These are phyloP conservation scores for Barnettozyma populi DNA, from an alignment of 805 yeast species.

Conservation along the genomic window DNA sequence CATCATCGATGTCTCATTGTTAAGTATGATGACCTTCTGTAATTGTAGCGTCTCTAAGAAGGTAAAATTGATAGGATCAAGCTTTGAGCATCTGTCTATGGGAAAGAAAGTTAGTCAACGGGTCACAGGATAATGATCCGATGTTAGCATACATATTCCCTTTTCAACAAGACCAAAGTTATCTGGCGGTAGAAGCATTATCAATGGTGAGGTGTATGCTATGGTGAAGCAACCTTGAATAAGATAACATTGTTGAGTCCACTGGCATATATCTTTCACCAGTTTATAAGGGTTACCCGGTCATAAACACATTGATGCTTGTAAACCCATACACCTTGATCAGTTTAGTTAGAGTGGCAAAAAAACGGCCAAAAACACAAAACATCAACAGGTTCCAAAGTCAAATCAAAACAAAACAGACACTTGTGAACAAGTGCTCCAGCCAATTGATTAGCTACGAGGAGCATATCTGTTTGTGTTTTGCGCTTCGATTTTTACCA, in stretches of 20 bases:
- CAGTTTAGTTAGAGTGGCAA: background rate
- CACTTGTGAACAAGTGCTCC: background rate
- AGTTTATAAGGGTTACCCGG: background rate
- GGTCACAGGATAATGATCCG: background rate
- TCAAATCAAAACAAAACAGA: slow-evolving; percentile 1
- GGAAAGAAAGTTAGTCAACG: background rate
- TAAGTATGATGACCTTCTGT: slow-evolving; percentile 64
- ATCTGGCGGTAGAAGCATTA: slow-evolving; percentile 88
- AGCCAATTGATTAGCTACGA: slow-evolving; percentile 2
- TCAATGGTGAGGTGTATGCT: background rate
- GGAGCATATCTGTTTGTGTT: slow-evolving; percentile 1
- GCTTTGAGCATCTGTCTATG: slow-evolving; percentile 64
- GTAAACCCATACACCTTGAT: background rate
- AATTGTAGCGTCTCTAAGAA: slow-evolving; percentile 71
- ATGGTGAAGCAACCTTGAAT: too few relatives aligned
- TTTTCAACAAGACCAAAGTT: slow-evolving; percentile 89
- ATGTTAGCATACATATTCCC: slow-evolving; percentile 44
- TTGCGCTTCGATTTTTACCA: background rate
- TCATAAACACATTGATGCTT: background rate
- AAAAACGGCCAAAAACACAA: slow-evolving; percentile 2
- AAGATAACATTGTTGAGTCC: background rate
- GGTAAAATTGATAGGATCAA: slow-evolving; percentile 71
- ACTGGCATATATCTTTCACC: background rate
- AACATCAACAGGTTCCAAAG: background rate
- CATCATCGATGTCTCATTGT: slow-evolving; percentile 76